Base-by-base conservation (phyloP, 805 yeast genomes). In the Teunomyces panamensis region DNA sequence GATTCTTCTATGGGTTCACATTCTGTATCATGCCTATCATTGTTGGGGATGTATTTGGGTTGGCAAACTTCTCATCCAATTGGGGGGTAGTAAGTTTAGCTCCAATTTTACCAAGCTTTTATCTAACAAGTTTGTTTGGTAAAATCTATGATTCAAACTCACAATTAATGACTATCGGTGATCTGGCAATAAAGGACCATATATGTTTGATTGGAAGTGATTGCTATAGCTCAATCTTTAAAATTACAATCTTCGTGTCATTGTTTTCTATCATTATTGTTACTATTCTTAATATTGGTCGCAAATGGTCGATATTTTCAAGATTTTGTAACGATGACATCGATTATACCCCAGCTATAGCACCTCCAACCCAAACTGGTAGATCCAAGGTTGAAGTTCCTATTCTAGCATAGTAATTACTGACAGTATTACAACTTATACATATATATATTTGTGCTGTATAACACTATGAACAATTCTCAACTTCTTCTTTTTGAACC, bases 11-110 rank as follows among this genome's bases (percentile, higher is more conserved):
- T 64, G 95, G 95, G 0, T 77, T 81, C 52, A 74, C 83, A 17
- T 85, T 85, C 66, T 86, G 91, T 43, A 73, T 85, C 7, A 77
- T 80, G 64, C 94, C 95, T 4, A 81, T 87, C n/a, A 79, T 87
- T 16, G 76, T 85, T n/a, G 79, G 89, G 13, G 92, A 87, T 53
- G 64, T 76, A 8, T 87, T 85, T 66, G 94, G 94, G 2, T 78
- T 87, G 69, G 70, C 70, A 13, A 73, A 78, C 45, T 85, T 86
- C 56, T 78, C 87, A 6, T 81, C 78, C 53, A 85, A 85, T 57
- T 87, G 90, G 88, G 95, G 95, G 0, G 59, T 83, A 30, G 75
- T 85, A 17, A 81, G 84, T 9, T 58, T 84, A 45, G 80, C 90
- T 0, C 91, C 94, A 1, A 76, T 84, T 11, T 52, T 83, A 0